Evolutionary conservation across 2,329 filamentous ascomycete genomes (phyloP), one percentile per base, ranked within the genome.

Genomic region (Beauveria brongniartii): DNA sequence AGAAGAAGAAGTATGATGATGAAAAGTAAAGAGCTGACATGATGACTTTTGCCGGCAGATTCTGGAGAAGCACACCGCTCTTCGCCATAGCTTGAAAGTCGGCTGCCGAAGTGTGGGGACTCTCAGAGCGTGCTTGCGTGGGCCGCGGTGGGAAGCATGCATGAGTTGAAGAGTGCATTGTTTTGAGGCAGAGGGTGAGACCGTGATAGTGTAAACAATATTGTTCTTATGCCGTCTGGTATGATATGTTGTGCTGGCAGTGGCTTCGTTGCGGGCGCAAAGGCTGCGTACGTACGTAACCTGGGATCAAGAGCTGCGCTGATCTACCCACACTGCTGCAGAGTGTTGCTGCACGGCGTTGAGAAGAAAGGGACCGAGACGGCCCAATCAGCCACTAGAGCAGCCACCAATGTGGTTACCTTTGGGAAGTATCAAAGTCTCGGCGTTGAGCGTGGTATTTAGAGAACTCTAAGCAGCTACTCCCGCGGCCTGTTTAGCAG

Each of bases 231-330:
- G 48, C 26, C 18, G 48, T 30, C 12, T 7, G 30, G 20, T 22
- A 37, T 52, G 50, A 52, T 52, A 52, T 37, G 30, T 50, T 50
- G 48, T 41, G 51, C 51, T 53, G 51, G 51, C 51, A 40, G 51
- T 53, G 52, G 52, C 52, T 55, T 40, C 16, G 10, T 28, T 24
- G 50, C 50, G 50, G 50, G 50, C 50, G 50, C 50, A 51, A 9
- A 18, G 48, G 8, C 30, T 51, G 34, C 34, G 34, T 14, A 37
- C 34, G 12, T 26, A 47, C 12, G 20, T 47, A 24, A 16, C 44
- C 22, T 47, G 44, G 20, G 12, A 47, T 24, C 22, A 47, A 16
- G 22, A 47, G 43, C 14, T 47, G 44, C 34, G 34, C 34, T 37
- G 34, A 37, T 37, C 34, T 37, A 37, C 34, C 34, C 34, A 37